Base-by-base conservation (phyloP, 2,329 filamentous ascomycete genomes). In the Chaetomiaceae sp. region DNA sequence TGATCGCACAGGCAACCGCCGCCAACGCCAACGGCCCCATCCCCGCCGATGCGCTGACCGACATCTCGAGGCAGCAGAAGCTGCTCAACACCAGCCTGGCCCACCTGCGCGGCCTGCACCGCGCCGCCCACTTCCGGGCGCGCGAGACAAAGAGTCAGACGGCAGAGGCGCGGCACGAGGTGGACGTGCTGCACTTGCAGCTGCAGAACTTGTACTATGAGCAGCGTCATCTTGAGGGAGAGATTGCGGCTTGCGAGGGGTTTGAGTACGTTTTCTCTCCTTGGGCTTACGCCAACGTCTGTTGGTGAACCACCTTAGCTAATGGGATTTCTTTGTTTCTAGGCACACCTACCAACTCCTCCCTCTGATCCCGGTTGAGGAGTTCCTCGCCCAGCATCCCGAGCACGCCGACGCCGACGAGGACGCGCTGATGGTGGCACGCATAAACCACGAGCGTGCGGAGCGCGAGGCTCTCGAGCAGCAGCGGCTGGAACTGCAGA, bases 171-270 rank as follows among this genome's bases (percentile, higher is more conserved):
- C 84, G 91, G 45, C 88, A 92, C 64, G 90, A 96, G 71, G 90
- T 97, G 59, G 94, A 99, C 68, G 83, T 86, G 46, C 77, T 99
- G 57, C 91, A 97, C 68, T 78, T 99, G 34, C 89, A 95, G 66
- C 78, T 99, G 51, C 92, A 97, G 71, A 99, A 99, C 66, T 75
- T 99, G 7, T 95, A 94, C 69, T 99, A 99, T 67, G 92, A 99
- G 71, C 91, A 97, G 73, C 80, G 89, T 51, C 91, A 96, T 70
- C 75, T 99, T 51, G 84, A 88, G 59, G 89, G 89, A 45, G 94
- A 99, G 72, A 97, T 99, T 57, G 77, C 82, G 0, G 90, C 89
- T 8, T 97, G 94, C 69, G 89, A 96, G 67, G 87, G 85, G 47
- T 96, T 95, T 64, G 89, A 96, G 90, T 95, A 74, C 58, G 88